Evolutionary conservation across 1,139 yeast genomes (phyloP), one percentile per base, ranked within the genome.

Genomic region (Diutina ranongensis): DNA sequence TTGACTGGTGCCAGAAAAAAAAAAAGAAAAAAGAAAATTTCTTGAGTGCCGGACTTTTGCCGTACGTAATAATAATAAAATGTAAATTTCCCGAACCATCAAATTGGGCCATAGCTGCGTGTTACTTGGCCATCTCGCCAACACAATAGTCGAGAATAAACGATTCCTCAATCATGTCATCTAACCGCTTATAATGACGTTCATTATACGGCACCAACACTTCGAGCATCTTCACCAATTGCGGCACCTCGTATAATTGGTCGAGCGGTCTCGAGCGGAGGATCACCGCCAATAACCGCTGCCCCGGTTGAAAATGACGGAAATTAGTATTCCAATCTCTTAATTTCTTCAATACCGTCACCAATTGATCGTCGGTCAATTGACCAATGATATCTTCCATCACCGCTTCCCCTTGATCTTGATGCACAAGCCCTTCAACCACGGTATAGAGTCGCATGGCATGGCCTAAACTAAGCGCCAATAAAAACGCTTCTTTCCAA

Each of bases 241-340:
- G 87, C 2, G 82, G 83, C 36, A 85, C 71, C 52, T 77, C 78
- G 18, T 76, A 75, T 53, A 77, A 77, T 38, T 70, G 70, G 42
- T 68, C 65, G 49, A 92, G 63, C 4, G 12, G 19, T n/a, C 13
- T 5, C 3, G 15, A 27, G 3, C 9, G 7, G 3, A 38, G 20
- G 35, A 89, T 63, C 19, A 85, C 81, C 51, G 76, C 70, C 47
- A 92, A 68, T 34, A 88, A 65, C 47, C 78, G 78, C 60, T 92
- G 98, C 22, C 95, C 85, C 48, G 86, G 74, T 47, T 76, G 79
- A 55, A 86, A 85, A 41, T 86, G 80, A 56, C 80, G 78, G 47
- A 87, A 84, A 60, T 88, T 92, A 46, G 94, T 80, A 61, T 94
- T 92, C 99, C 99, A 92, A 58, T 88, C 95, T 55, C 97, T 76